Base-by-base conservation (phyloP, 306 rosid genomes). In the Echinosophora koreensis region DNA sequence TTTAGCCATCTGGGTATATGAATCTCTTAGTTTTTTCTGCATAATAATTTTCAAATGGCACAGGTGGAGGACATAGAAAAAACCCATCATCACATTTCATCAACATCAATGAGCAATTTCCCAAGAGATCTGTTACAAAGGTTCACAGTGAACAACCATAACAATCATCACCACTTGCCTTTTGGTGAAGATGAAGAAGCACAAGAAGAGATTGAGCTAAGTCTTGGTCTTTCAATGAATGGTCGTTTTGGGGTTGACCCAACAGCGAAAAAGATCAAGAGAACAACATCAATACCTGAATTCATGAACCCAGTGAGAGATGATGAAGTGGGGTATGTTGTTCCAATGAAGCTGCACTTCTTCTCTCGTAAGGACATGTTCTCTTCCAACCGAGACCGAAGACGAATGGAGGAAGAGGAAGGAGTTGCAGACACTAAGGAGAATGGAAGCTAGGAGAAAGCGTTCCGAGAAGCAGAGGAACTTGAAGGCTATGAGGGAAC, bases 181-280 rank as follows among this genome's bases (percentile, higher is more conserved):
- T 56, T 84, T 6, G 85, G 84, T 11, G 66, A 6, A 3, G 76
- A 11, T 2, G 85, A 18, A 1, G 69, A 65, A 27, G 85, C 22
- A 22, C 22, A 59, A 8, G 66, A 83, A 32, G 95, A 86, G 42
- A 34, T 87, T 0, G 97, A 89, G 84, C 81, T 91, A 10, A 88
- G 87, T 60, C 88, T 93, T 0, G 97, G 93, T 4, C 93, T 93
- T n/a, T 93, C 98, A 4, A 50, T 81, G 81, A 91, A 93, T 22
- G 98, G 98, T 42, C 82, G 92, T 55, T 91, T 93, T 4, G 98
- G 98, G 62, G 79, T 86, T 5, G 95, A 93, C 92, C 98, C 93
- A 0, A 83, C 82, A 41, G 88, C 90, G 14, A 81, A 87, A 71
- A 83, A 63, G 78, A 77, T 88, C 9, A 75, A 75, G 71, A 85